These are phyloP conservation scores for Hysterium pulicare DNA, from an alignment of 2,329 filamentous ascomycete species.

Conservation along the genomic window DNA sequence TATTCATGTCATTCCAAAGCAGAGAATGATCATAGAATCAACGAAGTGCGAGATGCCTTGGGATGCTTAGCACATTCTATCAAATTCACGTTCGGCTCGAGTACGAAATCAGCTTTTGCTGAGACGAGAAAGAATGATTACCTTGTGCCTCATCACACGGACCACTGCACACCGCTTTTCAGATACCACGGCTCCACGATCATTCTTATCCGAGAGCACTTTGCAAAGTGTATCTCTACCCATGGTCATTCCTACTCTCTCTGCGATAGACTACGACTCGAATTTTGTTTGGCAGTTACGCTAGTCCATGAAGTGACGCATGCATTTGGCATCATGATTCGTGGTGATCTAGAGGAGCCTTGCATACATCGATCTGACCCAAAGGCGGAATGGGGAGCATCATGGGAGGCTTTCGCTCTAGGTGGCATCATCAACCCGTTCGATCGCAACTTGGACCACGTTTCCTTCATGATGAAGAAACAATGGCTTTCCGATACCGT, in stretches of 20 bases:
- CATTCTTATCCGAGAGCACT: slow-evolving; percentile 23
- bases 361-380: slow-evolving; percentile 22
- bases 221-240: slow-evolving; percentile 17
- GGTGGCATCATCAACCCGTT: slow-evolving; percentile 31
- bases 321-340: slow-evolving; percentile 30
- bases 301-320: slow-evolving; percentile 35
- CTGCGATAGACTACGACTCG: slow-evolving; percentile 30
- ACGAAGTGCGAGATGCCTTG: slow-evolving; percentile 20
- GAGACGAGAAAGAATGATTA: slow-evolving; percentile 13
- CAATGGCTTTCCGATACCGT: slow-evolving; percentile 20
- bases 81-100: slow-evolving; percentile 15
- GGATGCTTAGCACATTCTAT: slow-evolving; percentile 24
- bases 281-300: slow-evolving; percentile 30
- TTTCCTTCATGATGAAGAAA: slow-evolving; percentile 25
- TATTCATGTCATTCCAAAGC: slow-evolving; percentile 16
- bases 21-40: slow-evolving; percentile 12
- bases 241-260: slow-evolving; percentile 20
- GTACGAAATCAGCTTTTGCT: slow-evolving; percentile 16
- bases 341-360: slow-evolving; percentile 26
- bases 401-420: slow-evolving; percentile 38
- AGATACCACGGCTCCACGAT: slow-evolving; percentile 9
- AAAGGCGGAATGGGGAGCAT: slow-evolving; percentile 27
- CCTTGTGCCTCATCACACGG: slow-evolving; percentile 6
- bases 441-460: slow-evolving; percentile 14
- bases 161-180: slow-evolving; percentile 15